Base-by-base conservation (phyloP, 305 asterid species). In the Fraxinus platypoda region DNA sequence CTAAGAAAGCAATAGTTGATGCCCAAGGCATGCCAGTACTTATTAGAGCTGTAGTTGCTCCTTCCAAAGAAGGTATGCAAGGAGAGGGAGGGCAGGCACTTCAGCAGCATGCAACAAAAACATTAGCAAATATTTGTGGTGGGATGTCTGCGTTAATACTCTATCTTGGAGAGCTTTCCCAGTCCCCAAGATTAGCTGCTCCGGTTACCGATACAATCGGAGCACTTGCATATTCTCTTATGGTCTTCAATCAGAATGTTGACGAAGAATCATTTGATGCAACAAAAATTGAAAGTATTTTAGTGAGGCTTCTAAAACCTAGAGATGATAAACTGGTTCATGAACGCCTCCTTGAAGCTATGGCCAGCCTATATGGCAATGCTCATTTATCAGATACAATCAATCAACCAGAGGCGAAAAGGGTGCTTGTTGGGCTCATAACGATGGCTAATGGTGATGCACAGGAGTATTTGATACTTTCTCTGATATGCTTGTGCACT, bases 171-270 rank as follows among this genome's bases (percentile, higher is more conserved):
- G 95, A 93, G 86, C 94, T 94, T 87, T 88, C 97, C 70, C 97
- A 89, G 87, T 91, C 97, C 49, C 91, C 97, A 17, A 87, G 97
- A 83, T 86, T 92, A 84, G 87, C 97, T 52, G 95, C 96, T 87
- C 97, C 94, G 33, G 97, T 94, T 82, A 83, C 98, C 13, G 99
- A 95, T 83, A 94, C 91, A 80, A 78, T 95, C 34, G 99, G 98
- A 75, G 97, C 96, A 77, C 97, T 95, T 84, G 97, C 99, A 86
- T 94, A 93, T 91, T 76, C 93, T 81, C 87, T 94, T 72, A 92
- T 89, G 93, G 86, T 92, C 82, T 95, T 91, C 88, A 87, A 89
- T 88, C 86, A 78, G 80, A 86, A 81, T 83, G 90, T 80, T 28
- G 90, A 87, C 66, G 91, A 81, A 80, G 89, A 91, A 85, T 81